Evolutionary conservation across 441 rosid species (phyloP).

Genomic region (Bruguiera hainesii): DNA sequence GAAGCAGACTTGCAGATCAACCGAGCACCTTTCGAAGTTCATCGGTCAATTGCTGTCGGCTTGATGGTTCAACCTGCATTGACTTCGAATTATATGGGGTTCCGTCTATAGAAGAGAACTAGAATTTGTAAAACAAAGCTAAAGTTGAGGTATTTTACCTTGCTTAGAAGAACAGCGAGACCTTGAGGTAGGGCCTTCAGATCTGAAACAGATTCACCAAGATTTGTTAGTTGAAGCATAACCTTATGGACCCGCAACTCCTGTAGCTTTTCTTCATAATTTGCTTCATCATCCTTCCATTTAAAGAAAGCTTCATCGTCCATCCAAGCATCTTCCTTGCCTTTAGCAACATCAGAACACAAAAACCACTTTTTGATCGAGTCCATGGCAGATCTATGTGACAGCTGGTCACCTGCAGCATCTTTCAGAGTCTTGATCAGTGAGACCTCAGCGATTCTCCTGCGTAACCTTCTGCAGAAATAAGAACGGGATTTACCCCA

Average conservation of each 20-base stretch:
- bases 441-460: constrained; percentile 78
- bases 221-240: constrained; percentile 57
- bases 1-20: constrained; percentile 23
- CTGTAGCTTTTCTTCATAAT: constrained; percentile 63
- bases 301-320: constrained; percentile 82
- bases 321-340: constrained; percentile 65
- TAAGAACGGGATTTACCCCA: constrained; percentile 70
- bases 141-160: constrained; percentile 46
- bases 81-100: constrained; percentile 22
- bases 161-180: constrained; percentile 80
- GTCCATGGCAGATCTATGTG: constrained; percentile 59
- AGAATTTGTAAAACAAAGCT: constrained; percentile 16
- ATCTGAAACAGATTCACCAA: constrained; percentile 66
- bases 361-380: constrained; percentile 80
- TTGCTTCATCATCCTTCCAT: constrained; percentile 65
- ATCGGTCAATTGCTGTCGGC: constrained; percentile 44
- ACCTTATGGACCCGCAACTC: constrained; percentile 84
- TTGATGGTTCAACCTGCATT: constrained; percentile 87
- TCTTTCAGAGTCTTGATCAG: constrained; percentile 60
- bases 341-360: constrained; percentile 49
- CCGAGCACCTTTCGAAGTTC: constrained; percentile 69
- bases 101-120: neutral
- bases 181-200: constrained; percentile 88
- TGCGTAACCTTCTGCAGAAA: constrained; percentile 66
- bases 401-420: constrained; percentile 68